Percentiles rank a stretch among this genome's conserved stretches.
Evolutionary conservation across 768 basidiomycete genomes (phyloP).

Genomic region (Termitomyces sp.): DNA sequence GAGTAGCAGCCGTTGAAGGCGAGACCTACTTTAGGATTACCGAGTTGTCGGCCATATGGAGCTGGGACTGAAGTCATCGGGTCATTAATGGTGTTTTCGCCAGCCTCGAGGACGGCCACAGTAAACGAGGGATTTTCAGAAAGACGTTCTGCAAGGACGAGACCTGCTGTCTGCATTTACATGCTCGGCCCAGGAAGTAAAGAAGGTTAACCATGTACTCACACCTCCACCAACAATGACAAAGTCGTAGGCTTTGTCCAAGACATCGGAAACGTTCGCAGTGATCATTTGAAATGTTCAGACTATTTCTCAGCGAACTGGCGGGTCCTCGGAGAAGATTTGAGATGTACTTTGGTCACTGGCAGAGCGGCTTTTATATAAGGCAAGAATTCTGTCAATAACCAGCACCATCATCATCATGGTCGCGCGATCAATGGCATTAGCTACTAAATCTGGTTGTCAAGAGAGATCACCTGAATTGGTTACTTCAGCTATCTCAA

Average conservation of each 20-base stretch:
- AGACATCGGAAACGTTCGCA: conserved; percentile 14
- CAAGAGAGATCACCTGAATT: neutral
- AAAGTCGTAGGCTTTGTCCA: conserved; percentile 29
- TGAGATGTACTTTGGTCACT: neutral
- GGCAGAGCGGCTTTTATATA: neutral
- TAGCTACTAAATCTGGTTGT: neutral
- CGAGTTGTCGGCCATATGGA: conserved; percentile 28
- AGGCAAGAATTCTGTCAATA: neutral
- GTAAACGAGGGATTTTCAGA: conserved; percentile 35
- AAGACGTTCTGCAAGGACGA: conserved; percentile 42
- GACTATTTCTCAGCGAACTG: neutral
- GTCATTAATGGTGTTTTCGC: conserved; percentile 31
- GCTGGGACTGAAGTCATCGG: conserved; percentile 32
- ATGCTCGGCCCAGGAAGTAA: neutral
- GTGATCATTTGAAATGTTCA: conserved; percentile 8
- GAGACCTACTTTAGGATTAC: conserved; percentile 25
- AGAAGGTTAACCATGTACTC: conserved; percentile 1
- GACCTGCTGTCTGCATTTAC: conserved; percentile 28
- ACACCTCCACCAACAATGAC: conserved; percentile 29
- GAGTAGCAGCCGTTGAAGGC: neutral
- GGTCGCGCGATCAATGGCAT: neutral
- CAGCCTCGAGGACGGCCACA: conserved; percentile 41
- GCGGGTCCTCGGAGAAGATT: neutral
- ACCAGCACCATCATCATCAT: neutral
- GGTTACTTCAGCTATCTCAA: neutral